A percentile compares a stretch with the other conserved stretches of the same genome.
These are phyloP conservation scores for Hemisphaericaspora xylanilytica DNA, from an alignment of 1,139 yeast species.

Conservation along the genomic window DNA sequence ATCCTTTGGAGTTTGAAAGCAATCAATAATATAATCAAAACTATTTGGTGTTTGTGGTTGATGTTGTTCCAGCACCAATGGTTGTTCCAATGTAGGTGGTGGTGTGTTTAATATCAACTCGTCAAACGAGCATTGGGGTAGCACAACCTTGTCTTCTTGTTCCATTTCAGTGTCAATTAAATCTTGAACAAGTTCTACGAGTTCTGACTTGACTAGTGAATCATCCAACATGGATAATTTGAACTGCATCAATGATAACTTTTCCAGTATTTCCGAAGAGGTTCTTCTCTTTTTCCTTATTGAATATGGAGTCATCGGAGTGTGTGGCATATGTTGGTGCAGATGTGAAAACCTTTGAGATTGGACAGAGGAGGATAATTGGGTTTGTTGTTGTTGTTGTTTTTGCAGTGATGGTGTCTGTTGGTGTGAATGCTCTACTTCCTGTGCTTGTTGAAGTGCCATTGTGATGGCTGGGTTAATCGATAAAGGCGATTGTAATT, in stretches of 20 bases:
- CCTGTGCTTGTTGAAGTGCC: neutral
- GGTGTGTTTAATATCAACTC: constrained; percentile 10
- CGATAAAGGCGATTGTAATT: constrained; percentile 12
- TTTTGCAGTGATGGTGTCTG: neutral
- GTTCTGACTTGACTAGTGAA: constrained; percentile 6
- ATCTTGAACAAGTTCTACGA: constrained; percentile 9
- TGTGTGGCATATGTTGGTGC: neutral
- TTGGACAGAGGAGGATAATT: constrained; percentile 5
- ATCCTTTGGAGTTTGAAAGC: constrained; percentile 11
- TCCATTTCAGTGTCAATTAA: constrained; percentile 4
- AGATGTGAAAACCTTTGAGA: constrained; percentile 6
- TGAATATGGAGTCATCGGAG: constrained; percentile 3
- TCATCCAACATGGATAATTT: constrained; percentile 8
- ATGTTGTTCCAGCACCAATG: no score
- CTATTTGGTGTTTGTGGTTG: constrained; percentile 1
- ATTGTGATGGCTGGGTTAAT: constrained; percentile 2
- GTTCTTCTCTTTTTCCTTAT: constrained; percentile 1
- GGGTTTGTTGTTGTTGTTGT: no score
- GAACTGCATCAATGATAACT: constrained; percentile 9
- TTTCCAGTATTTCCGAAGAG: constrained; percentile 3
- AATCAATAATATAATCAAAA: neutral
- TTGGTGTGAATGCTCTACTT: no score
- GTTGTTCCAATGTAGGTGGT: constrained; percentile 5
- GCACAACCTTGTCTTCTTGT: neutral
- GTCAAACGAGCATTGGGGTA: constrained; percentile 9